Evolutionary conservation across 2,329 filamentous ascomycete genomes (phyloP).

Genomic region (Hypoxylon sp.): DNA sequence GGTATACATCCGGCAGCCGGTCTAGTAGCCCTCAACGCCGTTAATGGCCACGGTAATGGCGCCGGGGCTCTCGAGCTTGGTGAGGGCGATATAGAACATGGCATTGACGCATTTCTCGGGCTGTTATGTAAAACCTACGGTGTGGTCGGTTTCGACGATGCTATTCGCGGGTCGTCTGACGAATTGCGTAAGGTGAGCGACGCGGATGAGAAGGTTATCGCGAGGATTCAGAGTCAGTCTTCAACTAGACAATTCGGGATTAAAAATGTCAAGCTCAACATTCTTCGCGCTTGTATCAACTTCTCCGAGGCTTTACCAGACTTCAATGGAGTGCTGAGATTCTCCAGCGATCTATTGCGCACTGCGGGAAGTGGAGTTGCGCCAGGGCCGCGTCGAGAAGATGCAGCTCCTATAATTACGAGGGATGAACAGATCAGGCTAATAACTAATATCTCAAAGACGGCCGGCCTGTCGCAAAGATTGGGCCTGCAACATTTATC

Average conservation of each 20-base stretch:
- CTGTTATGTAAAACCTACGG: constrained; percentile 75
- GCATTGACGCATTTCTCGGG: constrained; percentile 74
- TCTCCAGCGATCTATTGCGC: constrained; percentile 86
- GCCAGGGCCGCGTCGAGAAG: constrained; percentile 76
- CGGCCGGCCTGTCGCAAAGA: constrained; percentile 81
- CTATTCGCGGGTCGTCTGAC: constrained; percentile 49
- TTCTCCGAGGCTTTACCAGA: constrained; percentile 95
- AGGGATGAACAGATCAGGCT: constrained; percentile 88
- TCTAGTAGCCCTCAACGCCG: constrained; percentile 77
- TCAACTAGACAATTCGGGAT: constrained; percentile 80
- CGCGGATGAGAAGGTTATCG: constrained; percentile 67
- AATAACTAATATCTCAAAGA: constrained; percentile 88
- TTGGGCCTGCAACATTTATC: constrained; percentile 78
- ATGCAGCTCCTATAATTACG: constrained; percentile 78
- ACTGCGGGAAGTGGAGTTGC: constrained; percentile 86
- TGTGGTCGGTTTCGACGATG: constrained; percentile 67
- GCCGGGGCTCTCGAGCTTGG: constrained; percentile 72
- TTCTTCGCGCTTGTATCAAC: constrained; percentile 90
- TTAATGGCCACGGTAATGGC: constrained; percentile 65
- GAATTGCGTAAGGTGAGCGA: constrained; percentile 56
- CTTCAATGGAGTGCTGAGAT: constrained; percentile 89
- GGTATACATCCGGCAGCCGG: constrained; percentile 95
- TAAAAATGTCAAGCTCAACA: constrained; percentile 83
- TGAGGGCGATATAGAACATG: constrained; percentile 75
- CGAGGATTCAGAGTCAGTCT: constrained; percentile 73